phyloP scores from a whole-genome alignment of 805 yeast genomes.

The Monosporozyma unispora region DNA sequence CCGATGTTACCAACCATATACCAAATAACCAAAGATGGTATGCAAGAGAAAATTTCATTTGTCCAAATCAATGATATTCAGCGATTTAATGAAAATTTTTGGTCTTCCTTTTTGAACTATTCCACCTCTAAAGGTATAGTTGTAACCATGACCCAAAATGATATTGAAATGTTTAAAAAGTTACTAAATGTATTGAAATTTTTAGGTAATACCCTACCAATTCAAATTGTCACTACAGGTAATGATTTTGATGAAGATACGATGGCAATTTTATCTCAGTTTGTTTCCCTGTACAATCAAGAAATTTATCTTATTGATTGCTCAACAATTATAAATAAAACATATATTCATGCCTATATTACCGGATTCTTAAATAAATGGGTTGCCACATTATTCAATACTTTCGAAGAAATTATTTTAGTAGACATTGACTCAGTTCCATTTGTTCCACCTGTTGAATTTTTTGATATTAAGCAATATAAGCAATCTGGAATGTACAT shows the following conservation, averaged over 20 bases:
- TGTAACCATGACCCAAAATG: constrained; percentile 17
- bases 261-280: constrained; percentile 7
- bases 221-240: constrained; percentile 25
- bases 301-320: constrained; percentile 19
- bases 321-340: constrained; percentile 12
- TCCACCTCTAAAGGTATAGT: constrained; percentile 24
- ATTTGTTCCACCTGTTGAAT: constrained; percentile 31
- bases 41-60: not conserved
- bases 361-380: constrained; percentile 37
- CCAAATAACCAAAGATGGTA: constrained; percentile 3
- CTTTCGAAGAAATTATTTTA: constrained; percentile 42
- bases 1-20: constrained; percentile 1
- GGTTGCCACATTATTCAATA: constrained; percentile 48
- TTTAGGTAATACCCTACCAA: constrained; percentile 19
- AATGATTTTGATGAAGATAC: constrained; percentile 15
- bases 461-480: constrained; percentile 18
- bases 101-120: constrained; percentile 17
- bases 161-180: constrained; percentile 14
- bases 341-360: constrained; percentile 11
- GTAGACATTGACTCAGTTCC: constrained; percentile 48
- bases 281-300: constrained; percentile 12
- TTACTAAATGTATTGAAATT: constrained; percentile 18
- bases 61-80: not conserved
- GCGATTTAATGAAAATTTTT: constrained; percentile 16
- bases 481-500: constrained; percentile 20